Base-by-base conservation (phyloP, 441 rosid genomes). In the Viola pubescens region DNA sequence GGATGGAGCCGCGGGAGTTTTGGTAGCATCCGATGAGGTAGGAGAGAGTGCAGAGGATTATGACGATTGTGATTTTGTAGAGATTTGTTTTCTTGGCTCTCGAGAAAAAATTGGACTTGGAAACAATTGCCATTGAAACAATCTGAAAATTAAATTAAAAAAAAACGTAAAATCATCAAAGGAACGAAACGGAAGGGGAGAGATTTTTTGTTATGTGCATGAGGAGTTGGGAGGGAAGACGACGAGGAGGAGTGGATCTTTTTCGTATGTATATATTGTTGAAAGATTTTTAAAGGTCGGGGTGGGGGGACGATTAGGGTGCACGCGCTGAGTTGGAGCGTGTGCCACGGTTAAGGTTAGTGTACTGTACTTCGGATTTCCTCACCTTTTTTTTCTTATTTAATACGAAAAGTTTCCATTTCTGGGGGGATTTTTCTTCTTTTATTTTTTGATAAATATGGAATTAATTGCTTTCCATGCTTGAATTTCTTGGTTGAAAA, bases 1-100 rank as follows among this genome's bases (percentile, higher is more conserved):
- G 58, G 42, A 50, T 34, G 16, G 38, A 8, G 48, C 73, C 63
- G 3, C 68, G 62, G 37, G 82, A 59, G 53, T 72, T 71, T 19
- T 75, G 89, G 79, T 85, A 77, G 43, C 65, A 41, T 0, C 89
- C 96, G 44, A 70, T 54, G 5, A 82, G 26, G 60, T 86, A 88
- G 64, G 73, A 82, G 9, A 74, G 54, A 42, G 79, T 50, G 62
- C 84, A 84, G 53, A 78, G 77, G 55, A 84, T 60, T 14, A 80
- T 50, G 7, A 70, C 53, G 4, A 74, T 41, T n/a, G 73, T 67
- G 63, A 75, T 45, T 73, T 51, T 82, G 59, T 71, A 81, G 2
- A 86, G 78, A 60, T 77, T 84, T 50, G 77, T 41, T 63, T 65
- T 73, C 72, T 68, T 88, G 11, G 82, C 40, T 70, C 63, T 76